Base-by-base conservation (phyloP, 1,139 yeast species). In the Sugiyamaella paludigena region DNA sequence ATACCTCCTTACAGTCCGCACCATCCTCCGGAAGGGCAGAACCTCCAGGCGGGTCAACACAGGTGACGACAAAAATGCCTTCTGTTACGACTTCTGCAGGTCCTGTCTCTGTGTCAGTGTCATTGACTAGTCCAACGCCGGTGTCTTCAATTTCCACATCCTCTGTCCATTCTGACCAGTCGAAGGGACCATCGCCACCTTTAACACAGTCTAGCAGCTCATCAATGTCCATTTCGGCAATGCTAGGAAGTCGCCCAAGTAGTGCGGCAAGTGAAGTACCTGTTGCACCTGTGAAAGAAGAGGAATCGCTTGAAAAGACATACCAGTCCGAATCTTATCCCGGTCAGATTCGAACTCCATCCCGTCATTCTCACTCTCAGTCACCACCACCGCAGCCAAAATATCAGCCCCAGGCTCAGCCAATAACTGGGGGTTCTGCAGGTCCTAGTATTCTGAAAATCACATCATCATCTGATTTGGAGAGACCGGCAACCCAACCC, bases 221-320 rank as follows among this genome's bases (percentile, higher is more conserved):
- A 51, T 54, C 57, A n/a, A 54, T 54, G 57, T 54, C 57, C 3
- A 54, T 54, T 36, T 53, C 48, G 12, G 48, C 57, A 10, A 52
- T 54, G 50, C 49, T 54, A 30, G 57, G 54, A 33, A 39, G 35
- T 39, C 10, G 43, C 29, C 34, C 37, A 4, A 40, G 26, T 24
- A 40, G 43, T 30, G 36, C 28, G 8, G 34, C n/a, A n/a, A n/a
- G 6, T 31, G 34, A 13, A n/a, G 24, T 10, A n/a, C 36, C 36
- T 16, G 35, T 13, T 16, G 40, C 5, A 3, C 33, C 27, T 19
- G 40, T 36, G 5, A 36, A 6, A 13, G 29, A 13, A 15, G 40
- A 36, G 11, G 24, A n/a, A 15, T n/a, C n/a, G n/a, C n/a, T n/a
- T n/a, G n/a, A n/a, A n/a, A n/a, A n/a, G n/a, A n/a, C n/a, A n/a